Evolutionary conservation across 768 basidiomycete species (phyloP).

Genomic region (Leccinum longicurvipes): DNA sequence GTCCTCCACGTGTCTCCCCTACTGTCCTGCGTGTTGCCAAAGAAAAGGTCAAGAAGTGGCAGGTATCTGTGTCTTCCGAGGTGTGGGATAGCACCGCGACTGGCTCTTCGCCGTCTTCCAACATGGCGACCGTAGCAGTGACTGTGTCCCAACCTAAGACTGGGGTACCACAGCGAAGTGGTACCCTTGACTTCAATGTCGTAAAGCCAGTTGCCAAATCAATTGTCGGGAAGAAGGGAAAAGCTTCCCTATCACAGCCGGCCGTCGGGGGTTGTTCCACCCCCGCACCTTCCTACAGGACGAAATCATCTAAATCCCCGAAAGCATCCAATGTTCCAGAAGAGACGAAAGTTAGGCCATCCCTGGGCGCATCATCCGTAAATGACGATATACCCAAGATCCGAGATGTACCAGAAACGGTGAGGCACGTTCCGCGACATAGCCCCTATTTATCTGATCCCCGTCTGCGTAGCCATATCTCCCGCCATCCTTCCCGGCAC

Average conservation of each 20-base stretch:
- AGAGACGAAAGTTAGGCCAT: neutral
- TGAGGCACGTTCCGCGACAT: constrained; percentile 22
- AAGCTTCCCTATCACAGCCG: constrained; percentile 1
- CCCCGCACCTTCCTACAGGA: constrained; percentile 9
- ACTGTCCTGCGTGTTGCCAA: constrained; percentile 27
- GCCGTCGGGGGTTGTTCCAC: constrained; percentile 4
- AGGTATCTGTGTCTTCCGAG: constrained; percentile 27
- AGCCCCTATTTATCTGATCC: constrained; percentile 11
- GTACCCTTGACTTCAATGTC: constrained; percentile 42
- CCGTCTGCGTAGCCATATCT: constrained; percentile 38
- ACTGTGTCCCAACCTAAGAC: constrained; percentile 14
- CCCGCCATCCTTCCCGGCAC: constrained; percentile 54
- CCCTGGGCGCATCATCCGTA: constrained; percentile 1
- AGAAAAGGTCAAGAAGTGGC: constrained; percentile 37
- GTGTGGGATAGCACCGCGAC: constrained; percentile 8
- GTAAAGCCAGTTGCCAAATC: constrained; percentile 35
- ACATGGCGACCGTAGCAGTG: neutral
- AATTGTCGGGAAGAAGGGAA: constrained; percentile 23
- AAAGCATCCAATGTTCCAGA: neutral
- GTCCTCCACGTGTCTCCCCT: constrained; percentile 19
- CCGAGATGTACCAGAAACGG: constrained; percentile 36
- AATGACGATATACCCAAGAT: constrained; percentile 25
- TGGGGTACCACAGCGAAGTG: constrained; percentile 11
- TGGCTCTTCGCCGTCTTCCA: constrained; percentile 1
- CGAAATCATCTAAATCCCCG: constrained; percentile 13